Conservation (phyloP, 2,329 filamentous ascomycete genomes). For the Westerdykella ornata region DNA sequence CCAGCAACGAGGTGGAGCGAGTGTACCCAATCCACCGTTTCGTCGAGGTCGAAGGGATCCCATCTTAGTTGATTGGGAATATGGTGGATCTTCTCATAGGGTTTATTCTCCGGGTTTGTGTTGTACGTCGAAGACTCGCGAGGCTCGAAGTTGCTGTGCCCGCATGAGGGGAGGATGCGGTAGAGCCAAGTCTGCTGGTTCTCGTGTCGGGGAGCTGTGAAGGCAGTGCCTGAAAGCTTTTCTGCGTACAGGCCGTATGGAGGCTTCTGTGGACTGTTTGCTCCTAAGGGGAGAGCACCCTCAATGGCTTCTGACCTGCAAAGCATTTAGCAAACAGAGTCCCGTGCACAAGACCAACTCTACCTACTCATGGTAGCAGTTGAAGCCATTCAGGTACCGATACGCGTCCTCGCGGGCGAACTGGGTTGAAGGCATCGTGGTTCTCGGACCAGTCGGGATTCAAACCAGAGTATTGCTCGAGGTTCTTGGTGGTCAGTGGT, state of each 20-base stretch:
- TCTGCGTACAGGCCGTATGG: constrained; percentile 76
- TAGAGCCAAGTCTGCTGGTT: constrained; percentile 57
- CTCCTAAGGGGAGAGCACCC: constrained; percentile 64
- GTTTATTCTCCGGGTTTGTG: constrained; percentile 45
- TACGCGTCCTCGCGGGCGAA: constrained; percentile 63
- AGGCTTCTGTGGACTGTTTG: constrained; percentile 77
- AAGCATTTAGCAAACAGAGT: constrained; percentile 7
- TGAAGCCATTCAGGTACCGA: constrained; percentile 72
- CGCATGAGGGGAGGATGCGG: constrained; percentile 52
- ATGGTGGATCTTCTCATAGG: constrained; percentile 57
- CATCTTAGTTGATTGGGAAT: constrained; percentile 77
- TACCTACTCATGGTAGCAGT: constrained; percentile 66
- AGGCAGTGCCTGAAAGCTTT: constrained; percentile 55
- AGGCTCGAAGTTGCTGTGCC: constrained; percentile 49
- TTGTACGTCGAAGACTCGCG: constrained; percentile 46
- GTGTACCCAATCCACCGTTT: constrained; percentile 62
- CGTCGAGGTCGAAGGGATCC: constrained; percentile 69
- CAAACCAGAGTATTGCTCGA: constrained; percentile 19
- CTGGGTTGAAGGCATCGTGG: constrained; percentile 56
- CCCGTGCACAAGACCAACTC: not conserved
- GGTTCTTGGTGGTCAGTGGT: constrained; percentile 24
- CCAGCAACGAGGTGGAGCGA: constrained; percentile 67
- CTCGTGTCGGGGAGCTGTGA: constrained; percentile 51
- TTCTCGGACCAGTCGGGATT: constrained; percentile 25
- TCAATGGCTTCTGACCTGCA: constrained; percentile 67